These are phyloP conservation scores for Trifolium repens DNA, from an alignment of 306 rosid genomes.

Conservation along the genomic window DNA sequence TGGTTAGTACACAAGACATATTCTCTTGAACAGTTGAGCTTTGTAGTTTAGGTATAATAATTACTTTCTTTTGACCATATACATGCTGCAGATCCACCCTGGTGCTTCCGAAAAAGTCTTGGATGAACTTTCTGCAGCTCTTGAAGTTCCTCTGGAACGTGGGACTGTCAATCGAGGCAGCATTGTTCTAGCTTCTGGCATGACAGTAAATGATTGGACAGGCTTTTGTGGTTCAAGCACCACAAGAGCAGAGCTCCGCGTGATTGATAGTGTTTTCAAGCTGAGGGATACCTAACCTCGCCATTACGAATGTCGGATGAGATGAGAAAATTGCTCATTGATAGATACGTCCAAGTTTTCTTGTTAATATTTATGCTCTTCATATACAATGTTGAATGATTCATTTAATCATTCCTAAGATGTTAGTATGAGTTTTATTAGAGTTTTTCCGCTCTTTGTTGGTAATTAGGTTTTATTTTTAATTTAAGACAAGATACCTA, in stretches of 20 bases:
- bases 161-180: background rate
- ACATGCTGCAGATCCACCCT: background rate
- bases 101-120: background rate
- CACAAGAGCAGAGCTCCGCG: background rate
- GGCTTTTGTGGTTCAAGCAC: constrained; percentile 4
- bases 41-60: background rate
- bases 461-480: too few relatives aligned
- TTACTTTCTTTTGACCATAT: background rate
- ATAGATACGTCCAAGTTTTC: background rate
- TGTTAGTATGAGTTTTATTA: too few relatives aligned
- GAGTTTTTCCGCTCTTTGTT: too few relatives aligned
- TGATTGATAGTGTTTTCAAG: background rate
- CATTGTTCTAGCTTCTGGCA: background rate
- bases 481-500: too few relatives aligned
- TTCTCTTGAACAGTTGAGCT: background rate
- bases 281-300: background rate
- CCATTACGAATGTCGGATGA: background rate
- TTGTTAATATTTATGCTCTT: too few relatives aligned
- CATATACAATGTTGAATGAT: too few relatives aligned
- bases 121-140: background rate
- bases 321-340: background rate
- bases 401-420: too few relatives aligned
- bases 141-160: background rate
- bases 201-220: constrained; percentile 6
- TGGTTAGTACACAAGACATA: background rate